phyloP scores from a whole-genome alignment of 169 alveolate species.

The Perkinsus olseni region DNA sequence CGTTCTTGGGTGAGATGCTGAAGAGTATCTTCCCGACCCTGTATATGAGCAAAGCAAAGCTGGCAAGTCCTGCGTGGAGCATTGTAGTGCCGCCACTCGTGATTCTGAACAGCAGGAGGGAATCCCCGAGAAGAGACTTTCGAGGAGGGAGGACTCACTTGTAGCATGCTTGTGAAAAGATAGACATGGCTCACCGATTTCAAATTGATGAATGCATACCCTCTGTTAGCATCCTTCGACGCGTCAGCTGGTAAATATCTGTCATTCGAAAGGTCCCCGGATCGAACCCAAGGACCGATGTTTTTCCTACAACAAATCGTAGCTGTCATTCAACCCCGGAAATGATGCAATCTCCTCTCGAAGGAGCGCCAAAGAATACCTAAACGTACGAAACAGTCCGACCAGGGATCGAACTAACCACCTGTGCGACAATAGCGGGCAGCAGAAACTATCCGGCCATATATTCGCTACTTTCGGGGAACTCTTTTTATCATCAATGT shows the following conservation, averaged over 20 bases:
- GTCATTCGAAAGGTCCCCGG: background rate
- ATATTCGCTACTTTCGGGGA: background rate
- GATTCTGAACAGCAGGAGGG: too few relatives aligned
- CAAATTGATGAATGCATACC: background rate
- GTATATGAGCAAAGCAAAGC: background rate
- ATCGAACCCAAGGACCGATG: background rate
- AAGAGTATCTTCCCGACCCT: background rate
- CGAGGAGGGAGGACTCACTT: too few relatives aligned
- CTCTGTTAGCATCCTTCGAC: background rate
- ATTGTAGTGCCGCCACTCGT: background rate
- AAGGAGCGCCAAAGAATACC: background rate
- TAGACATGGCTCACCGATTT: background rate
- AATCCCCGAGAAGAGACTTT: too few relatives aligned
- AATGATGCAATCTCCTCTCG: background rate
- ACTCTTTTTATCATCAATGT: background rate
- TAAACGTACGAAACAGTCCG: background rate
- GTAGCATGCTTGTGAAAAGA: background rate
- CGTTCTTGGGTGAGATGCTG: background rate
- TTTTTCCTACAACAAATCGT: background rate
- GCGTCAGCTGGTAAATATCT: background rate
- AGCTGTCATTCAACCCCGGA: background rate
- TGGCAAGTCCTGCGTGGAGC: background rate
- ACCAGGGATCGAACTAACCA: too few relatives aligned
- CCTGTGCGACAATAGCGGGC: too few relatives aligned
- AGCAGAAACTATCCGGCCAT: too few relatives aligned